Evolutionary conservation across 2,329 filamentous ascomycete species (phyloP), one percentile per base, ranked within the genome.

Genomic region (Venturia nashicola): DNA sequence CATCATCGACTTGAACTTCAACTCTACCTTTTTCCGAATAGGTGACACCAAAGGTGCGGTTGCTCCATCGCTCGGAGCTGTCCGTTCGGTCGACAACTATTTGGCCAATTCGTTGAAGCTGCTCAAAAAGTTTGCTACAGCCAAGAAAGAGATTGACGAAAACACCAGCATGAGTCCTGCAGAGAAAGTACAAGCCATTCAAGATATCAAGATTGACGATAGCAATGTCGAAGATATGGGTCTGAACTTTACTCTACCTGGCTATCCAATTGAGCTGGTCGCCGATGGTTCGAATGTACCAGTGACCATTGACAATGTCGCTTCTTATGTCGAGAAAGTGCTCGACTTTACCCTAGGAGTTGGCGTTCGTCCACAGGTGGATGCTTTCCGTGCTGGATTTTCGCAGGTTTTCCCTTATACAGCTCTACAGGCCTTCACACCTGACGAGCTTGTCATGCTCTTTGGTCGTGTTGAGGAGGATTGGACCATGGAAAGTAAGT

Each of bases 1-100:
- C 63, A 97, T 99, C 72, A 97, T 99, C 69, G 94, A 99, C 71
- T 86, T 99, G 68, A 94, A 93, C 64, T 94, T 99, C 77, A 99
- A 97, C 72, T 90, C 94, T 1, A 96, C 91, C 6, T 97, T 99
- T 79, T 99, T 99, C 86, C 90, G 93, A 65, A 89, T 97, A 67
- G 90, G 90, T 18, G 89, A 95, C 69, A 83, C 81, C 55, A 82
- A 78, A 16, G 79, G 78, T 18, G 78, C 84, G 0, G 86, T 96
- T 4, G 86, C 86, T 27, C 91, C 92, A 14, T 96, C 92, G 0
- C 81, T 99, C 8, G 91, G 91, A 6, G 90, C 94, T 1, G 86
- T 99, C 59, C 95, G 92, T 73, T 85, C 88, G 5, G 91, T 99
- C 5, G 94, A 99, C 70, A 84, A 90, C 36, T 87, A 89, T 64